Evolutionary conservation across 441 rosid species (phyloP).

Genomic region (Biscutella auriculata): DNA sequence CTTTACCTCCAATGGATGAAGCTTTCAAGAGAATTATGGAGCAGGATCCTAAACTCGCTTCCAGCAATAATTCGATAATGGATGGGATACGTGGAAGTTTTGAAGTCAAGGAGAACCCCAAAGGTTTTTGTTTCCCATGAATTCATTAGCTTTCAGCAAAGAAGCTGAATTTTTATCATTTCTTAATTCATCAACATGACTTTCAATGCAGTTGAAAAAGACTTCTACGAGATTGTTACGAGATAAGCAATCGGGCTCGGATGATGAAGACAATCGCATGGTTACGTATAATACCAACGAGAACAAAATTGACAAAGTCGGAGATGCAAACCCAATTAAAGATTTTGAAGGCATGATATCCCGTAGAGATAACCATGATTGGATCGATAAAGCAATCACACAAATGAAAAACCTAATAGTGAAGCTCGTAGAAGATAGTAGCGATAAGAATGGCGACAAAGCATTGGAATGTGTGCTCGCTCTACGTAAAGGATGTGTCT

Average conservation of each 20-base stretch:
- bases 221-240: constrained; percentile 31
- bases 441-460: constrained; percentile 28
- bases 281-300: constrained; percentile 23
- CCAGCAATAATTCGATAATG: constrained; percentile 35
- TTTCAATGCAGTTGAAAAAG: constrained; percentile 57
- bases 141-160: neutral
- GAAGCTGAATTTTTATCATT: neutral
- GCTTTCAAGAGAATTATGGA: constrained; percentile 60
- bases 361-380: constrained; percentile 61
- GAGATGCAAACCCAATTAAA: constrained; percentile 55
- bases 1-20: constrained; percentile 69
- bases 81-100: constrained; percentile 41
- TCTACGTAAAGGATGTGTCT: constrained; percentile 76
- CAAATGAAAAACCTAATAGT: constrained; percentile 48
- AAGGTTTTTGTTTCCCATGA: constrained; percentile 38
- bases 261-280: constrained; percentile 30
- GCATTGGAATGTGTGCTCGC: constrained; percentile 53
- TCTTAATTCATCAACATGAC: neutral
- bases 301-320: constrained; percentile 33
- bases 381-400: constrained; percentile 50
- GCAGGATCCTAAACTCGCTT: constrained; percentile 53
- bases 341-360: constrained; percentile 84
- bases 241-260: constrained; percentile 63
- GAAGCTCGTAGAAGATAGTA: constrained; percentile 31
- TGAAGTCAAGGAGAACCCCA: constrained; percentile 70